Base-by-base conservation (phyloP, 2,329 filamentous ascomycete species). In the Endoconidiophora polonica region DNA sequence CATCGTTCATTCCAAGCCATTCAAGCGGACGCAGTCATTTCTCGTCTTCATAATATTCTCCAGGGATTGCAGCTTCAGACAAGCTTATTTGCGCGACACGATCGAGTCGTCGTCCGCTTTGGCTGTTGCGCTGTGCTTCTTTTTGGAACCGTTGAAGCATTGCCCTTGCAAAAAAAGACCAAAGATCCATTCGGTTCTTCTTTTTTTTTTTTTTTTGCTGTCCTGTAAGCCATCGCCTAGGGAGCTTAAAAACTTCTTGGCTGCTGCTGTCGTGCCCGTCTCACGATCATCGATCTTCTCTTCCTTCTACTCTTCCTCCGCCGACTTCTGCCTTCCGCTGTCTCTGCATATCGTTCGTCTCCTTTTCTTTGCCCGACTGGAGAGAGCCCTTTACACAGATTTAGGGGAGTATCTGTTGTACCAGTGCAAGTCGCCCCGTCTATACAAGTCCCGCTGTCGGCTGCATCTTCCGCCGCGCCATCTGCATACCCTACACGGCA, bases 401-500 rank as follows among this genome's bases (percentile, higher is more conserved):
- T 22, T 43, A 18, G 12, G 20, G 41, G 24, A 20, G 18, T 18
- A 22, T 23, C 20, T 20, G 41, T 43, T 24, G 41, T 33, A n/a
- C 29, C 29, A 33, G 29, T 33, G 29, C 29, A 33, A 33, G 29
- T 33, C 29, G 29, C 43, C 43, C 43, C 20, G 41, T 43, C 41
- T 18, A 12, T 33, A 33, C 29, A 3, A 33, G 29, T 33, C 29
- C 29, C 29, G 5, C 29, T 33, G 9, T 33, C 7, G 29, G 29
- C 33, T 47, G 6, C n/a, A 18, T 23, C 45, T 14, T 46, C 26
- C 6, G 26, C 20, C 26, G 38, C 22, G n/a, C 10, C 26, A 18
- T 22, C 16, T 26, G 26, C 39, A 50, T 52, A 47, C 39, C 47
- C 44, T 44, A n/a, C 20, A 20, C 38, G 33, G 18, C n/a, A 20